Evolutionary conservation across 371 early-diverging fungal species (phyloP).

Genomic region (Mucor racemosus): DNA sequence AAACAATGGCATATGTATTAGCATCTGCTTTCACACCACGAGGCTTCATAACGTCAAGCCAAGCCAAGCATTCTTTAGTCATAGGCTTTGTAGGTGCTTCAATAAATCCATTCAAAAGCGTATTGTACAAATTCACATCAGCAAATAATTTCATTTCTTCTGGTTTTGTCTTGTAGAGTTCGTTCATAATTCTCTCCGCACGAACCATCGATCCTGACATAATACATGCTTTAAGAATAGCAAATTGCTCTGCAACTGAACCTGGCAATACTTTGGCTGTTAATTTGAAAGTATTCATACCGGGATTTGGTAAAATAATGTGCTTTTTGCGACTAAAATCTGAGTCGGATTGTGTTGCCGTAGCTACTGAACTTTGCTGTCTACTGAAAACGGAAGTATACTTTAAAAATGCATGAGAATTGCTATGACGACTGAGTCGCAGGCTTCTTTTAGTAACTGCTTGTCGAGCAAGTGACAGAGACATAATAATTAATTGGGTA

Average conservation of each 20-base stretch:
- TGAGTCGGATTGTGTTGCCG: constrained; percentile 1
- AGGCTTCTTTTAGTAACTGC: constrained; percentile 14
- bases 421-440: constrained; percentile 6
- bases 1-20: constrained; percentile 78
- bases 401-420: background rate
- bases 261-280: constrained; percentile 45
- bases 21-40: constrained; percentile 63
- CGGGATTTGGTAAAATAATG: constrained; percentile 49
- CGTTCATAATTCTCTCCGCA: constrained; percentile 79
- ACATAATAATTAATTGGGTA: constrained; percentile 13
- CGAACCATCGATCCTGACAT: constrained; percentile 73
- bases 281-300: constrained; percentile 30
- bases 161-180: constrained; percentile 65
- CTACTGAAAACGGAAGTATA: background rate
- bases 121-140: constrained; percentile 80
- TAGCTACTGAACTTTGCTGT: constrained; percentile 9
- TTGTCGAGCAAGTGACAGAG: constrained; percentile 22
- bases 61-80: constrained; percentile 68
- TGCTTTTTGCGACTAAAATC: constrained; percentile 3
- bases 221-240: constrained; percentile 77
- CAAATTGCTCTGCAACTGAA: constrained; percentile 50
- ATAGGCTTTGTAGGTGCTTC: constrained; percentile 47
- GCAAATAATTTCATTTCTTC: constrained; percentile 73
- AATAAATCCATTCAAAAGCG: constrained; percentile 80
- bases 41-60: constrained; percentile 72